A percentile compares a stretch with the other conserved stretches of the same genome.
These are phyloP conservation scores for Candida adriatica DNA, from an alignment of 805 yeast species.

Conservation along the genomic window DNA sequence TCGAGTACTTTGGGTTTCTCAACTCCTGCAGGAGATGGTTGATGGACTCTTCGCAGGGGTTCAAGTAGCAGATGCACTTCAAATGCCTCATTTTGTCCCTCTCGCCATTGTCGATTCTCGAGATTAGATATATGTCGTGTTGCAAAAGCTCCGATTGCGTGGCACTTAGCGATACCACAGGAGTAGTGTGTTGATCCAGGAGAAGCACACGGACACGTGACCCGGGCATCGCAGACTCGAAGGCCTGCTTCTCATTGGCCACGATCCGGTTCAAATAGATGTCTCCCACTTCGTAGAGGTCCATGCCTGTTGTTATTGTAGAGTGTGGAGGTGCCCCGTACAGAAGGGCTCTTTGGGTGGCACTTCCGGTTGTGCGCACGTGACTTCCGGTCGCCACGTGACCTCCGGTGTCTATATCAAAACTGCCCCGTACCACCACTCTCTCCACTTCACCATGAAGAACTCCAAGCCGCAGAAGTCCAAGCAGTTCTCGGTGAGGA, in stretches of 20 bases:
- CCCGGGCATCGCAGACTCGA: conserved; percentile 19
- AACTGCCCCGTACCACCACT: no score
- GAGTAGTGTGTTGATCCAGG: conserved; percentile 73
- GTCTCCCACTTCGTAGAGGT: conserved; percentile 40
- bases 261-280: conserved; percentile 36
- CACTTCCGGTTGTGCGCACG: no score
- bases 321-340: no score
- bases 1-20: conserved; percentile 68
- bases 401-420: no score
- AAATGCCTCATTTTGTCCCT: conserved; percentile 74
- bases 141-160: conserved; percentile 81
- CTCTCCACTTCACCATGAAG: no score
- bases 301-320: conserved; percentile 32
- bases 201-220: conserved; percentile 62
- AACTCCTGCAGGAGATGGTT: conserved; percentile 59
- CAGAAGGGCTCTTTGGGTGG: no score
- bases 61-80: conserved; percentile 70
- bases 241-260: conserved; percentile 8
- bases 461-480: conserved; percentile 13
- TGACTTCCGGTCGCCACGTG: no score
- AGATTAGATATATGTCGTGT: conserved; percentile 80
- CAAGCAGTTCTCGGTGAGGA: conserved; percentile 18
- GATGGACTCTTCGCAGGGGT: conserved; percentile 65
- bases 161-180: conserved; percentile 80
- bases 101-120: conserved; percentile 50